Conservation (phyloP, 176 grass and related monocot genomes). For the Carex littledalei region DNA sequence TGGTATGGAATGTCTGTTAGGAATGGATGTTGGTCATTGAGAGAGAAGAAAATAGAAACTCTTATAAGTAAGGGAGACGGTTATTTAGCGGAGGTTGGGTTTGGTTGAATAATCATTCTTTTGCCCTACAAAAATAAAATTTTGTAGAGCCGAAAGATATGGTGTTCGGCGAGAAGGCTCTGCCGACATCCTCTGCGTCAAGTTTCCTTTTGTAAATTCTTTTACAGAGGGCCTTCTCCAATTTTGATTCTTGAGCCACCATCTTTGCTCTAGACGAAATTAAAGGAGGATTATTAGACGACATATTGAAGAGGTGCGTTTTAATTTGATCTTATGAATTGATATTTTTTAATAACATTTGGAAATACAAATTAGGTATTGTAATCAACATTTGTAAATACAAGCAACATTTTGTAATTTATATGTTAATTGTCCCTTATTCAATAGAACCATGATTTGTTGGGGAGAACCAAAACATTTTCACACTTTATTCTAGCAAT, state of each 20-base stretch:
- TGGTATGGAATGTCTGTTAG: background rate
- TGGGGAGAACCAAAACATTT: background rate
- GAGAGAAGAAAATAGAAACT: background rate
- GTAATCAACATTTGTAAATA: background rate
- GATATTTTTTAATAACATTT: background rate
- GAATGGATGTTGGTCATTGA: background rate
- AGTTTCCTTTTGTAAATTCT: background rate
- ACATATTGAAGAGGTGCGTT: constrained; percentile 4
- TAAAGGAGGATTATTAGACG: background rate
- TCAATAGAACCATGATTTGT: background rate
- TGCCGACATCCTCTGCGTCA: background rate
- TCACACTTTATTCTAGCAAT: background rate
- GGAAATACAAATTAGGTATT: background rate
- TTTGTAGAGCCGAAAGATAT: constrained; percentile 18
- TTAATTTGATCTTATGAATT: background rate
- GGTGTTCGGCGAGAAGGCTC: constrained; percentile 17
- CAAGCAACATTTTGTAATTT: background rate
- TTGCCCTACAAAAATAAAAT: constrained; percentile 15
- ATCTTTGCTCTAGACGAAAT: background rate
- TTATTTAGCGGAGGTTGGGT: background rate
- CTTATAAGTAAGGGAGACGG: background rate
- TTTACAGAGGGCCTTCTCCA: background rate
- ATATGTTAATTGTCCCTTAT: background rate
- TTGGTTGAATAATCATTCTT: constrained; percentile 21
- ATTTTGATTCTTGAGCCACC: constrained; percentile 3